Conservation (phyloP, 1,284 basidiomycete species). For the Microbotryum saponariae region DNA sequence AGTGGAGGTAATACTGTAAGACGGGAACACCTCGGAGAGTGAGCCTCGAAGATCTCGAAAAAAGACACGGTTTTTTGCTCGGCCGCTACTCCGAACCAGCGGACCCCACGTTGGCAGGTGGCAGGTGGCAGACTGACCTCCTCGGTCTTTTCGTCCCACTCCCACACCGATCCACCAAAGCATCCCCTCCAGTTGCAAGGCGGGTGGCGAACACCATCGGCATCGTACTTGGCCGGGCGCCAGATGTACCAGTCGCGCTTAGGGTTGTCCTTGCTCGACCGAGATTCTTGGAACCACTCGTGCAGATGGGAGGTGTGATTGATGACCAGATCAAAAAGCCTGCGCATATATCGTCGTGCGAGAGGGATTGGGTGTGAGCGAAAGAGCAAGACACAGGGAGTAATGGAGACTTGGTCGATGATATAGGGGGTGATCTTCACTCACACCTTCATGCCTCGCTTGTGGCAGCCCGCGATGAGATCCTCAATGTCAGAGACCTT, state of each 20-base stretch:
- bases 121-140: slow-evolving; percentile 41
- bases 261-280: slow-evolving; percentile 51
- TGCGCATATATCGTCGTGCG: background rate
- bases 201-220: slow-evolving; percentile 49
- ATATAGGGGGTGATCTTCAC: slow-evolving; percentile 4
- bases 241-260: slow-evolving; percentile 54
- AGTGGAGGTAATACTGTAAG: slow-evolving; percentile 58
- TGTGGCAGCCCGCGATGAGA: slow-evolving; percentile 54
- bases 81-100: background rate
- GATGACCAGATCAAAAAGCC: slow-evolving; percentile 68
- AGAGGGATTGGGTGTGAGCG: too few relatives aligned
- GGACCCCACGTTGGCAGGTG: background rate
- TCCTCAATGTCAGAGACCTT: slow-evolving; percentile 64
- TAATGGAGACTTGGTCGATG: background rate
- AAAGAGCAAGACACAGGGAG: too few relatives aligned
- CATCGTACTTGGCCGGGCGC: background rate
- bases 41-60: background rate
- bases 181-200: slow-evolving; percentile 66
- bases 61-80: background rate
- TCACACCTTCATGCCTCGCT: slow-evolving; percentile 54
- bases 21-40: background rate
- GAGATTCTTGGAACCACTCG: slow-evolving; percentile 63
- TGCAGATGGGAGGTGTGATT: slow-evolving; percentile 72
- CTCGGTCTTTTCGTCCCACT: slow-evolving; percentile 58
- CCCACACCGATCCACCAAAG: slow-evolving; percentile 68